These are phyloP conservation scores for Ophiosphaerella narmari DNA, from an alignment of 2,329 filamentous ascomycete species.

Conservation along the genomic window DNA sequence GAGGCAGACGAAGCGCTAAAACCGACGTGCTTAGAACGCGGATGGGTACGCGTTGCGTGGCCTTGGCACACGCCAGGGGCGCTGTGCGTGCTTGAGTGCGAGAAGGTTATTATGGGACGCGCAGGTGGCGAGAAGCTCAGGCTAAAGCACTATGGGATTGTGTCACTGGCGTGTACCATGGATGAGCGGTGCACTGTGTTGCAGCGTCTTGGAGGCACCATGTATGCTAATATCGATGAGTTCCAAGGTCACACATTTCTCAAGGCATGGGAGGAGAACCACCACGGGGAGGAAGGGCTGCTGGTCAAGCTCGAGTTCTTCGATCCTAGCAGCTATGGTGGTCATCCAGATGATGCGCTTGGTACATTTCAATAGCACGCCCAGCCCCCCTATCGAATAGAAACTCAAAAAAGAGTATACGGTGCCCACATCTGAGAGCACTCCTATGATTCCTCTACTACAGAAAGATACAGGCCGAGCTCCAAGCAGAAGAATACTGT, in stretches of 20 bases:
- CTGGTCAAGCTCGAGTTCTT: neutral
- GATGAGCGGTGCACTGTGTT: constrained; percentile 1
- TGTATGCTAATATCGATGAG: constrained; percentile 1
- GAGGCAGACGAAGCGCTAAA: constrained; percentile 12
- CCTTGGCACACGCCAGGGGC: constrained; percentile 2
- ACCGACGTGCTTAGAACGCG: constrained; percentile 7
- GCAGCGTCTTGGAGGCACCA: constrained; percentile 1
- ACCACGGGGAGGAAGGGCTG: neutral
- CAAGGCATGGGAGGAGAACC: constrained; percentile 1
- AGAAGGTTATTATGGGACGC: constrained; percentile 6
- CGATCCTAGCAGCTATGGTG: neutral
- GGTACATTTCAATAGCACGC: neutral
- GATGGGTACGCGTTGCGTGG: constrained; percentile 3
- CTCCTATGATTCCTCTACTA: too few species aligned
- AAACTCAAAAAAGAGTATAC: too few species aligned
- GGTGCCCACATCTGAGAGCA: too few species aligned
- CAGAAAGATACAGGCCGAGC: too few species aligned
- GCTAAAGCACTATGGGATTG: neutral
- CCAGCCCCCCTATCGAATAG: too few species aligned
- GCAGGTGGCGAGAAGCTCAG: constrained; percentile 3
- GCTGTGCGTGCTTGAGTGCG: constrained; percentile 11
- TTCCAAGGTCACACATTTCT: constrained; percentile 1
- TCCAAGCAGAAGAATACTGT: too few species aligned
- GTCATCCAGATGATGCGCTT: constrained; percentile 2
- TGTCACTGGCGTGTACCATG: neutral